Evolutionary conservation across 1,284 basidiomycete genomes (phyloP).

Genomic region (Pseudozyma pruni): DNA sequence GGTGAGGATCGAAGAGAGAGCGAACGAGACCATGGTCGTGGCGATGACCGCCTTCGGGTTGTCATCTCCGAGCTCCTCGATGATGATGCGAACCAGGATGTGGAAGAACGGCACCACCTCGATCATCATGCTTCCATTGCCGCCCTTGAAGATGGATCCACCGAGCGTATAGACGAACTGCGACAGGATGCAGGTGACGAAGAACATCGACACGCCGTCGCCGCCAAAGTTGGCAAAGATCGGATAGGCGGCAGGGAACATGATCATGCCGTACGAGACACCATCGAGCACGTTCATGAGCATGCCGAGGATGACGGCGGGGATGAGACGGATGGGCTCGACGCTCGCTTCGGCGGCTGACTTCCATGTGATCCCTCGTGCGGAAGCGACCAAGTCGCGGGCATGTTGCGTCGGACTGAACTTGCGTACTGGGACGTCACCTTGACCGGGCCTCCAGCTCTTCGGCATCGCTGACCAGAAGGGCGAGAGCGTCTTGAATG

Average conservation of each 20-base stretch:
- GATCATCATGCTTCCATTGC: constrained; percentile 98
- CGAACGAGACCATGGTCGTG: constrained; percentile 89
- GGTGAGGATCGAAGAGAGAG: constrained; percentile 88
- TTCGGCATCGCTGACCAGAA: constrained; percentile 40
- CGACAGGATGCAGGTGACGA: constrained; percentile 74
- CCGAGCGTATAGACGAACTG: constrained; percentile 86
- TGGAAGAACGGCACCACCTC: constrained; percentile 94
- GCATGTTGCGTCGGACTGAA: constrained; percentile 17
- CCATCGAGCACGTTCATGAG: constrained; percentile 93
- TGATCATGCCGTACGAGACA: constrained; percentile 80
- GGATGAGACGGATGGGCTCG: constrained; percentile 69
- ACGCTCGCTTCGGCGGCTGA: constrained; percentile 44
- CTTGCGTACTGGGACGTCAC: constrained; percentile 10
- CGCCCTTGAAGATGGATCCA: constrained; percentile 81
- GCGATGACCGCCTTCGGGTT: constrained; percentile 80
- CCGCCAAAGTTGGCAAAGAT: constrained; percentile 85
- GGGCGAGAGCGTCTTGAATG: constrained; percentile 25
- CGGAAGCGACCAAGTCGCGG: constrained; percentile 17
- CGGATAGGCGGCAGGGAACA: constrained; percentile 80
- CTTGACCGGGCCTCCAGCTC: constrained; percentile 34
- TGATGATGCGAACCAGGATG: constrained; percentile 83
- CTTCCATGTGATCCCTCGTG: constrained; percentile 47
- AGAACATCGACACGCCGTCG: constrained; percentile 84
- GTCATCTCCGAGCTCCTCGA: constrained; percentile 78
- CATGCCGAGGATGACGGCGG: constrained; percentile 85